Conservation (phyloP, 306 rosid species). For the Dryas octopetala region DNA sequence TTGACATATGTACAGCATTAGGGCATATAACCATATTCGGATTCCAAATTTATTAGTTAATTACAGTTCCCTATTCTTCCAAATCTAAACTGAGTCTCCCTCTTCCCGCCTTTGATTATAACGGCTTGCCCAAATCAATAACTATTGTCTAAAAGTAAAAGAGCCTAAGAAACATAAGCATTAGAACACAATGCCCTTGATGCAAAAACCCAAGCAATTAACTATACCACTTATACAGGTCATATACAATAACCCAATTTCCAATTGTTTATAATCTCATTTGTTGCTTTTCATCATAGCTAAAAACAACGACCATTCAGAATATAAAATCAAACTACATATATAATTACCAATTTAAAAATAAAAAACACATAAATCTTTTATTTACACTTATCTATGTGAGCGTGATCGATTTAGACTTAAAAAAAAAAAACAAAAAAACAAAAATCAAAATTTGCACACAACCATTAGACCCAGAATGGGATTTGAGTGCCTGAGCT, state of each 20-base stretch:
- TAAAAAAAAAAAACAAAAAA: too few relatives aligned
- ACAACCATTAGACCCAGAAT: neutral
- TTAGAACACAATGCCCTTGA: neutral
- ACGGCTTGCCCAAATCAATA: neutral
- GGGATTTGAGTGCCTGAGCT: neutral
- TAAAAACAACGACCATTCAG: neutral
- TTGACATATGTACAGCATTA: neutral
- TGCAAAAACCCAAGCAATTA: conserved; percentile 7
- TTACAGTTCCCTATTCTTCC: conserved; percentile 2
- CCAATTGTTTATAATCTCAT: neutral
- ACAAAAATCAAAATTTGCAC: neutral
- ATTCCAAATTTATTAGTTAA: neutral
- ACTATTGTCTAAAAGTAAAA: neutral
- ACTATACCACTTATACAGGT: conserved; percentile 6
- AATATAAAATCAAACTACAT: neutral
- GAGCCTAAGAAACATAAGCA: neutral
- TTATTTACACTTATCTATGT: neutral
- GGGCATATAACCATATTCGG: neutral
- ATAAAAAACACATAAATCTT: neutral
- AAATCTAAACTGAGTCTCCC: conserved; percentile 7
- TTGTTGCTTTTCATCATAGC: neutral
- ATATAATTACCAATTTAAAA: neutral
- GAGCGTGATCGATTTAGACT: neutral
- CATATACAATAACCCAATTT: conserved; percentile 11
- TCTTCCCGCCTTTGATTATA: neutral